Evolutionary conservation across 2,329 filamentous ascomycete species (phyloP).

Genomic region (Neocucurbitaria cava): DNA sequence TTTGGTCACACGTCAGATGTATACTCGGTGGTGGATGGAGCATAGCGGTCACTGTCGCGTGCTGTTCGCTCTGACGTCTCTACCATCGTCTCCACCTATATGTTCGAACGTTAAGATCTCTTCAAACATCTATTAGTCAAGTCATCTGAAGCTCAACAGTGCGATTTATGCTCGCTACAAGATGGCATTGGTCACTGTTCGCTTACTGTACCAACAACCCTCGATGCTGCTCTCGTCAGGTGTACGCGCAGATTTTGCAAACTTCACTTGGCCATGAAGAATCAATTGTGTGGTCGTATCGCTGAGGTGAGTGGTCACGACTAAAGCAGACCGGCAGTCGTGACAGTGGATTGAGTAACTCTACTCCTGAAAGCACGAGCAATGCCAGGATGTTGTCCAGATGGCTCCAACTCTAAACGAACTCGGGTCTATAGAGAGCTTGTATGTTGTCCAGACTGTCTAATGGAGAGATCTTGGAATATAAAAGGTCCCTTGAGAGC

Average conservation of each 20-base stretch:
- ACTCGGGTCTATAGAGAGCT: too few species aligned
- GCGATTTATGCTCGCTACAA: not conserved
- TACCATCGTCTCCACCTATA: not conserved
- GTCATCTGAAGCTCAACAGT: not conserved
- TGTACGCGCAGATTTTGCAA: not conserved
- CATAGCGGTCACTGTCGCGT: not conserved
- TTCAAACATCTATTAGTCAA: not conserved
- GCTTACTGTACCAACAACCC: not conserved
- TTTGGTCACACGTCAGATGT: not conserved
- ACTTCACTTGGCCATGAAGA: not conserved
- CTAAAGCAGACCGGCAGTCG: not conserved
- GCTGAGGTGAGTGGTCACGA: not conserved
- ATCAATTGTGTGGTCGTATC: not conserved
- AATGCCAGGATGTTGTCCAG: not conserved
- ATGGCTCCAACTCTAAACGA: too few species aligned
- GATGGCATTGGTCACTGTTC: not conserved
- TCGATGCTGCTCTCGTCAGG: not conserved
- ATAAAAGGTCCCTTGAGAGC: too few species aligned
- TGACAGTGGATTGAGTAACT: not conserved
- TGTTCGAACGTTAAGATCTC: not conserved
- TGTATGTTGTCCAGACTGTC: too few species aligned
- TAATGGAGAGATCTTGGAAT: too few species aligned
- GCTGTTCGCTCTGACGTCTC: not conserved
- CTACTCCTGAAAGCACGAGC: not conserved
- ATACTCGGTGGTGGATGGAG: not conserved